Base-by-base conservation (phyloP, 345 rosid genomes). In the Populus deltoides region DNA sequence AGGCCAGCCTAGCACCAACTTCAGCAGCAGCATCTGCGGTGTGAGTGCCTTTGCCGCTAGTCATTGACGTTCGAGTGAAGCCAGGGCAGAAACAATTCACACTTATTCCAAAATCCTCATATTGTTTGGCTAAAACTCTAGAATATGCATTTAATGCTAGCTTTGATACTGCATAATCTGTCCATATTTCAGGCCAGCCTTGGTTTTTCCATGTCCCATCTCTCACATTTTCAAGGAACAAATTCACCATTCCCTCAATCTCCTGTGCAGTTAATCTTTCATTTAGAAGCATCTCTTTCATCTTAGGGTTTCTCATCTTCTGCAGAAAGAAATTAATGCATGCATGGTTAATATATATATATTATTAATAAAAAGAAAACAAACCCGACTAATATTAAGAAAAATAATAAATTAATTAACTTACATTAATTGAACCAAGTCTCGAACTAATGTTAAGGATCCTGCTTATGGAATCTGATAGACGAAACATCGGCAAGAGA, bases 21-120 rank as follows among this genome's bases (percentile, higher is more conserved):
- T 66, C 76, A 0, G 94, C 97, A 0, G 89, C 99, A 1, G 84
- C 90, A 0, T 85, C 89, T 0, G 96, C 89, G 9, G 95, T 78
- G 79, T 91, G 91, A 31, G 90, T 85, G 68, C 98, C 97, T 39
- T 79, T 84, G 17, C 94, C 98, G 5, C 86, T 53, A 7, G 98
- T 93, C 97, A 94, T 90, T 0, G 97, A 84, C 7, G 98, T 93
- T 49, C 83, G 90, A 39, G 97, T 93, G 84, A 87, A 94, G 8
- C 98, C 98, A 10, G 98, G 98, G 80, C 98, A 94, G 41, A 89
- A 85, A 71, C 97, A 88, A 39, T 92, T 92, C 2, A 93, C 90
- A 51, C 91, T 85, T 8, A 94, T 66, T 1, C 87, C 84, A 6
- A 69, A 20, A 2, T 82, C 85, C 2, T 79, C 24, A 24, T 49